Conservation (phyloP, 768 basidiomycete genomes). For the Mycena epipterygia region DNA sequence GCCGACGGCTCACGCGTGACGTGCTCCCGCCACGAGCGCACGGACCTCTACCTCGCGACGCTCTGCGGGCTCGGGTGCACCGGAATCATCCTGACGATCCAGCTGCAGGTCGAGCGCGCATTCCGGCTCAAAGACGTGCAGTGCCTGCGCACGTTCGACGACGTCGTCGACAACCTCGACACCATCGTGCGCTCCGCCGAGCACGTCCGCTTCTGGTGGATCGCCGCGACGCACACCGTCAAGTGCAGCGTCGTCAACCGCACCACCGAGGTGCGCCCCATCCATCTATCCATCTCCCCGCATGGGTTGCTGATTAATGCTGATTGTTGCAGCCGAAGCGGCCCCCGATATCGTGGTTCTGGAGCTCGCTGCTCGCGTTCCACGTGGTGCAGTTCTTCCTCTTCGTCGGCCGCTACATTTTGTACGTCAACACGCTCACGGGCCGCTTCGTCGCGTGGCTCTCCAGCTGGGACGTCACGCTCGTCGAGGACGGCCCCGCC, state of each 20-base stretch:
- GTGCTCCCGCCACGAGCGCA: constrained; percentile 73
- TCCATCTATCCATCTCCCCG: constrained; percentile 12
- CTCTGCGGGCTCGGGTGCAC: constrained; percentile 93
- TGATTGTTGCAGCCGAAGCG: constrained; percentile 61
- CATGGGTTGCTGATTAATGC: neutral
- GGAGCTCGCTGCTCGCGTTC: constrained; percentile 79
- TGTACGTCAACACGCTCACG: constrained; percentile 65
- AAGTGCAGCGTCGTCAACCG: constrained; percentile 83
- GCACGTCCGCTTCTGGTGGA: constrained; percentile 98
- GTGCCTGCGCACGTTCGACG: constrained; percentile 72
- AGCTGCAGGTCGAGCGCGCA: constrained; percentile 83
- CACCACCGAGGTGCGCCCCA: constrained; percentile 73
- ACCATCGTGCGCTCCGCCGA: constrained; percentile 73
- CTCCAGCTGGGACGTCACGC: constrained; percentile 63
- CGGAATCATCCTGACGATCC: constrained; percentile 86
- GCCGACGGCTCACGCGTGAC: constrained; percentile 81
- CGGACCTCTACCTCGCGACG: constrained; percentile 90
- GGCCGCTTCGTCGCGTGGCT: constrained; percentile 82
- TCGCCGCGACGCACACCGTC: constrained; percentile 81
- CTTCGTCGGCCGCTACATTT: constrained; percentile 71
- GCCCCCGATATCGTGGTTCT: constrained; percentile 73
- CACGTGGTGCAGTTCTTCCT: constrained; percentile 91
- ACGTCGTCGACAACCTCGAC: constrained; percentile 69
- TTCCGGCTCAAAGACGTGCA: constrained; percentile 87
- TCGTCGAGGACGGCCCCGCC: constrained; percentile 82